Percentiles rank a stretch among this genome's conserved stretches.
Conservation (phyloP, 306 rosid genomes). For the Rosa multiflora region DNA sequence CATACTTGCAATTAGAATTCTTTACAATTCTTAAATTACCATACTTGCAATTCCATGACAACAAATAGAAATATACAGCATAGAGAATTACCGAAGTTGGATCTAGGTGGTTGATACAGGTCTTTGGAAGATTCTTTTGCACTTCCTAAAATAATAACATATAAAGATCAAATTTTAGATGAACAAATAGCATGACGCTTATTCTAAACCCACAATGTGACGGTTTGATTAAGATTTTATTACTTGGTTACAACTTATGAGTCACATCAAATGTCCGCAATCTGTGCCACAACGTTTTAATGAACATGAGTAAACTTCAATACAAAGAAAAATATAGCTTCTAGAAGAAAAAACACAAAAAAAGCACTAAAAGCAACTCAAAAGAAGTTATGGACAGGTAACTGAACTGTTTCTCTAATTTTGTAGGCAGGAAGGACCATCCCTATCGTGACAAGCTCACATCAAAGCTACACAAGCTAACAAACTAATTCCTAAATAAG, state of each 20-base stretch:
- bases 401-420: not conserved
- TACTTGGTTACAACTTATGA: not conserved
- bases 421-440: not conserved
- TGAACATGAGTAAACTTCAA: not conserved
- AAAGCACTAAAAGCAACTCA: constrained; percentile 1
- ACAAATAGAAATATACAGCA: not conserved
- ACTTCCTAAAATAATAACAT: constrained; percentile 55
- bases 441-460: not conserved
- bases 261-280: not conserved
- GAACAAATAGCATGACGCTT: not conserved
- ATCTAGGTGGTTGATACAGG: constrained; percentile 62
- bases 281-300: not conserved
- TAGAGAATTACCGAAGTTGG: constrained; percentile 62
- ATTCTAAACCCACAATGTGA: not conserved
- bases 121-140: constrained; percentile 62
- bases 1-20: no score
- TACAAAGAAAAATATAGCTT: not conserved
- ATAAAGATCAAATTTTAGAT: constrained; percentile 1
- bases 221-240: not conserved
- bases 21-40: constrained; percentile 5
- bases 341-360: no score
- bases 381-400: not conserved
- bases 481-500: not conserved
- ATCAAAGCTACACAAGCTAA: not conserved
- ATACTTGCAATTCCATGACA: constrained; percentile 17